A percentile compares a stretch with the other conserved stretches of the same genome.
Evolutionary conservation across 805 yeast species (phyloP).

Genomic region (Pichia nanzhaoensis): DNA sequence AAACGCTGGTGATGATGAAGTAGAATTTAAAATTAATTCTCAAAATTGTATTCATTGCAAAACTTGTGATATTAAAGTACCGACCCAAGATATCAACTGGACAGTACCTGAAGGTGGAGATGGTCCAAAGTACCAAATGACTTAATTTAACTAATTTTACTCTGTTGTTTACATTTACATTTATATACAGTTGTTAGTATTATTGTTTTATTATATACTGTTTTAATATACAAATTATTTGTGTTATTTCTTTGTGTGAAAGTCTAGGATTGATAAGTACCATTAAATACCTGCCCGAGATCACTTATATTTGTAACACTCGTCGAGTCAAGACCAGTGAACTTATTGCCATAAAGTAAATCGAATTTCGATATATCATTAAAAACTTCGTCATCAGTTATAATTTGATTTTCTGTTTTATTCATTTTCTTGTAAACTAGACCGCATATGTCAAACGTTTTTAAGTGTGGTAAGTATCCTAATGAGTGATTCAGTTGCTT

Average conservation of each 20-base stretch:
- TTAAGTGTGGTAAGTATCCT: constrained; percentile 16
- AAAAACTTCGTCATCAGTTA: not conserved
- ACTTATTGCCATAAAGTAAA: constrained; percentile 22
- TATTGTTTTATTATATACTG: not conserved
- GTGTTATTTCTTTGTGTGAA: not conserved
- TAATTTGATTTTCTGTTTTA: not conserved
- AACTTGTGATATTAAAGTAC: constrained; percentile 96
- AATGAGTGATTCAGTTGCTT: constrained; percentile 23
- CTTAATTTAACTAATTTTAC: constrained; percentile 26
- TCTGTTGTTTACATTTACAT: not conserved
- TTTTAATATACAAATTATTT: not conserved
- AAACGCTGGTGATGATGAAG: constrained; percentile 53
- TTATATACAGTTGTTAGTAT: not conserved
- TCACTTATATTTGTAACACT: constrained; percentile 21
- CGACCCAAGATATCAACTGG: constrained; percentile 93
- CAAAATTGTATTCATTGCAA: constrained; percentile 98
- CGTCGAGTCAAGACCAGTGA: constrained; percentile 19
- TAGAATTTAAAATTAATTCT: constrained; percentile 85
- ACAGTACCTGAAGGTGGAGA: constrained; percentile 98
- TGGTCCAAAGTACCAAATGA: constrained; percentile 93
- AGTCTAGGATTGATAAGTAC: constrained; percentile 8
- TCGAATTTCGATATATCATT: constrained; percentile 11
- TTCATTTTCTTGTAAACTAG: constrained; percentile 20
- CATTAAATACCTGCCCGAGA: constrained; percentile 24
- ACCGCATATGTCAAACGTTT: constrained; percentile 29